These are phyloP conservation scores for Podaxis sp. DNA, from an alignment of 768 basidiomycete species.

Conservation along the genomic window DNA sequence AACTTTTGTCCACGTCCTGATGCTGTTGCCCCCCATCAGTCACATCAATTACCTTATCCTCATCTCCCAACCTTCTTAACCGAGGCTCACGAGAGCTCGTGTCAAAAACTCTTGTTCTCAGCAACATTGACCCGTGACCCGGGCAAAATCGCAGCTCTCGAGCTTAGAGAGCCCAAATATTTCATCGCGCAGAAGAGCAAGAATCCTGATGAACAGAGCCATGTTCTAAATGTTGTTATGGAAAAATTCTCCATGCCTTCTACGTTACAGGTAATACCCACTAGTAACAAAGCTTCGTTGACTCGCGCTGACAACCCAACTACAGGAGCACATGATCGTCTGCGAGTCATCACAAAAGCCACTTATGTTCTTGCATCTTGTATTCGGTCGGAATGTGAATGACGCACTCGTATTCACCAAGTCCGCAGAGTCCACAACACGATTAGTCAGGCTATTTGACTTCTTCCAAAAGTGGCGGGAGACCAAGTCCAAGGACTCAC, in stretches of 20 bases:
- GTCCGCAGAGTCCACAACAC: constrained; percentile 84
- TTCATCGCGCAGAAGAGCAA: constrained; percentile 73
- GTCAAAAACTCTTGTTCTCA: constrained; percentile 95
- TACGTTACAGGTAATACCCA: constrained; percentile 56
- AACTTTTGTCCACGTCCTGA: constrained; percentile 38
- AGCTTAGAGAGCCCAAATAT: constrained; percentile 80
- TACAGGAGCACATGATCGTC: constrained; percentile 87
- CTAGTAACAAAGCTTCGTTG: neutral
- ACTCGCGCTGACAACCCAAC: constrained; percentile 1
- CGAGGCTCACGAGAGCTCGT: constrained; percentile 62
- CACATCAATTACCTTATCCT: constrained; percentile 41
- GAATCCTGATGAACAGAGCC: constrained; percentile 30
- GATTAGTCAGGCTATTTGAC: constrained; percentile 79
- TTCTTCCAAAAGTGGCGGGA: constrained; percentile 59
- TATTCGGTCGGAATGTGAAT: constrained; percentile 57
- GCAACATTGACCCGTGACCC: constrained; percentile 95
- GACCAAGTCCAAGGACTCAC: constrained; percentile 20
- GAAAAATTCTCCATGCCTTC: constrained; percentile 83
- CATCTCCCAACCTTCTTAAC: constrained; percentile 48
- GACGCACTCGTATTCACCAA: constrained; percentile 96
- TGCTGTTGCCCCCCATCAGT: constrained; percentile 62
- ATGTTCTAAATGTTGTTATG: constrained; percentile 56
- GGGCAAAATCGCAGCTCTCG: constrained; percentile 83
- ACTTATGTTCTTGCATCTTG: constrained; percentile 83
- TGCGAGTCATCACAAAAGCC: constrained; percentile 82